These are phyloP conservation scores for Begonia fuchsioides DNA, from an alignment of 306 rosid genomes.

Conservation along the genomic window DNA sequence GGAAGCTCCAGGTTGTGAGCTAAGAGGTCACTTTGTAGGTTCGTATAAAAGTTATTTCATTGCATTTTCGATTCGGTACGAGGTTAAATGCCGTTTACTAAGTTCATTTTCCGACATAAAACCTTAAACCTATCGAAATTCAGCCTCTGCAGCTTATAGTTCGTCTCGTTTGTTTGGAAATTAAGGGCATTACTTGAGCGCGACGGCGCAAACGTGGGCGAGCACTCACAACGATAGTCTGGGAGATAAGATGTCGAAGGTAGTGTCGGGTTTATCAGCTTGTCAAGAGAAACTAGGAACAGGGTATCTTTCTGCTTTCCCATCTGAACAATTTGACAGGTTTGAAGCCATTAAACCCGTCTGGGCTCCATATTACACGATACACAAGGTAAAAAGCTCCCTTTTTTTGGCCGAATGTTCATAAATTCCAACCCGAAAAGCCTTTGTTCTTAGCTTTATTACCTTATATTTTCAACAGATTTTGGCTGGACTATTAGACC, in stretches of 20 bases:
- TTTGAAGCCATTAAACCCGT: conserved; percentile 36
- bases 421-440: neutral
- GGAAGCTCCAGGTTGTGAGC: conserved; percentile 42
- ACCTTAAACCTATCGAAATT: neutral
- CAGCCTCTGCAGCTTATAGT: conserved; percentile 8
- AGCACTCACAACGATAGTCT: conserved; percentile 44
- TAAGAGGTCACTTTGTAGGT: conserved; percentile 95
- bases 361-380: conserved; percentile 99
- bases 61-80: too few relatives aligned
- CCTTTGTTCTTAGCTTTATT: conserved; percentile 4
- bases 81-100: too few relatives aligned
- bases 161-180: conserved; percentile 18
- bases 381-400: conserved; percentile 61
- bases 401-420: neutral
- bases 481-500: conserved; percentile 81
- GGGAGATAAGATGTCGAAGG: conserved; percentile 40
- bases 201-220: conserved; percentile 82
- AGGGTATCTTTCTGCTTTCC: conserved; percentile 92
- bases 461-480: conserved; percentile 33
- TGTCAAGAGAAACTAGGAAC: conserved; percentile 67
- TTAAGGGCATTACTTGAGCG: conserved; percentile 89
- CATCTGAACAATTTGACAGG: conserved; percentile 54
- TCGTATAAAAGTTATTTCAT: neutral
- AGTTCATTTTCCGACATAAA: too few relatives aligned
- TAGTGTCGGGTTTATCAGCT: conserved; percentile 35